A percentile compares a stretch with the other conserved stretches of the same genome.
phyloP scores from a whole-genome alignment of 306 rosid species.

The Abrus pulchellus region DNA sequence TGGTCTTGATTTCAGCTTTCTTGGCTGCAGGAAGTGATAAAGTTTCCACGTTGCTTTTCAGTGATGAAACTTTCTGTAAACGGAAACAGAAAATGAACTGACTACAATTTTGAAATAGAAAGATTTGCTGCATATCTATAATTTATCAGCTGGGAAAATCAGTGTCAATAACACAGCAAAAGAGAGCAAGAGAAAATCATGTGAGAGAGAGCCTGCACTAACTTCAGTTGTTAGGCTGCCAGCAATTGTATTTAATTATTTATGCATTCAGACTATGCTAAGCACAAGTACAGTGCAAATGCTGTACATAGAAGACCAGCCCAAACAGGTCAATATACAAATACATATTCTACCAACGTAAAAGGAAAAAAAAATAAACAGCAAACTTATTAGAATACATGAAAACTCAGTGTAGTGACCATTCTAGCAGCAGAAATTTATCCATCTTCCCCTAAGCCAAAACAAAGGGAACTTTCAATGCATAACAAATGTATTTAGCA shows the following conservation, averaged over 20 bases:
- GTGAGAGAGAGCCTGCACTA: neutral
- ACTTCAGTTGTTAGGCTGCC: constrained; percentile 5
- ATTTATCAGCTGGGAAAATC: constrained; percentile 4
- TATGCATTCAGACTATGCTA: neutral
- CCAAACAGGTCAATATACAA: constrained; percentile 9
- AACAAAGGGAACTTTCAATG: constrained; percentile 1
- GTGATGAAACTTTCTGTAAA: constrained; percentile 77
- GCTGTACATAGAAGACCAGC: neutral
- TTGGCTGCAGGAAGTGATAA: constrained; percentile 87
- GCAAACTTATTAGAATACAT: neutral
- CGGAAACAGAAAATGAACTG: neutral
- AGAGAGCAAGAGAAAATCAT: constrained; percentile 16
- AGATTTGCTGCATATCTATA: constrained; percentile 6
- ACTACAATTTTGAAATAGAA: constrained; percentile 24
- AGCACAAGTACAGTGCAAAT: neutral
- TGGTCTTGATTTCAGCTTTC: constrained; percentile 82
- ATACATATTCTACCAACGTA: neutral
- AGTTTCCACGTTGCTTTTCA: constrained; percentile 81
- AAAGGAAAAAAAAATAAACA: neutral
- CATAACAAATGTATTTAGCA: constrained; percentile 22
- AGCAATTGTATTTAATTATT: neutral
- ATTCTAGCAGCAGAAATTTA: neutral
- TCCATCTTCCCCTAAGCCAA: neutral
- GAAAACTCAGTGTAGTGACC: neutral
- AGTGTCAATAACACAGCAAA: constrained; percentile 1